Base-by-base conservation (phyloP, 768 basidiomycete genomes). In the Tephrocybe sp. region DNA sequence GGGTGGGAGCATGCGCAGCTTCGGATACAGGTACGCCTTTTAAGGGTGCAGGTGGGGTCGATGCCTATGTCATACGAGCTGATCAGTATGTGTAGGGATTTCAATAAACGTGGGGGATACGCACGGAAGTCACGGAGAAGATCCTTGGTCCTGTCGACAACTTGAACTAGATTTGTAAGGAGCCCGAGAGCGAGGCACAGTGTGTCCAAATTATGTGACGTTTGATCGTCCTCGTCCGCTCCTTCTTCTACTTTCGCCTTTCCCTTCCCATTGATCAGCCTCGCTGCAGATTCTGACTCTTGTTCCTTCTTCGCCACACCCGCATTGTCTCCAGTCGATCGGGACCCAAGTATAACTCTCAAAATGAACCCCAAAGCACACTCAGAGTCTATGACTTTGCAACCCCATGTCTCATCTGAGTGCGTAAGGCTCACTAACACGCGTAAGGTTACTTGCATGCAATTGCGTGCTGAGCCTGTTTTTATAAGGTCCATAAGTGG, bases 121-220 rank as follows among this genome's bases (percentile, higher is more conserved):
- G 55, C 62, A 88, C 88, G 68, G 33, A 72, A 77, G 11, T 73
- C 70, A 36, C 77, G 73, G 8, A 82, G 63, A 2, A 70, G 58
- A 32, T 73, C 64, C 38, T 79, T 80, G 9, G 77, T 74, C n/a
- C 66, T 70, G 0, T 75, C 73, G n/a, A 75, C 69, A 4, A 70
- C 71, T 60, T 90, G 86, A 0, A 89, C 81, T 37, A 92, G 70
- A 64, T 91, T 92, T 46, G 88, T 89, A 34, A 92, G 69, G 9
- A 92, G 69, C 1, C 85, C 90, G 4, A 93, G 75, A 5, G 84
- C 78, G 23, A 93, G 82, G 64, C 89, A 92, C 4, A 90, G 70
- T 28, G 78, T 74, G 62, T 93, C 91, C n/a, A 88, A 71, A 3
- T 76, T 68, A 33, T 78, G 73, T 4, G 74, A 69, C 0, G 67